phyloP scores from a whole-genome alignment of 768 basidiomycete species.

The Phanerochaete carnosa region DNA sequence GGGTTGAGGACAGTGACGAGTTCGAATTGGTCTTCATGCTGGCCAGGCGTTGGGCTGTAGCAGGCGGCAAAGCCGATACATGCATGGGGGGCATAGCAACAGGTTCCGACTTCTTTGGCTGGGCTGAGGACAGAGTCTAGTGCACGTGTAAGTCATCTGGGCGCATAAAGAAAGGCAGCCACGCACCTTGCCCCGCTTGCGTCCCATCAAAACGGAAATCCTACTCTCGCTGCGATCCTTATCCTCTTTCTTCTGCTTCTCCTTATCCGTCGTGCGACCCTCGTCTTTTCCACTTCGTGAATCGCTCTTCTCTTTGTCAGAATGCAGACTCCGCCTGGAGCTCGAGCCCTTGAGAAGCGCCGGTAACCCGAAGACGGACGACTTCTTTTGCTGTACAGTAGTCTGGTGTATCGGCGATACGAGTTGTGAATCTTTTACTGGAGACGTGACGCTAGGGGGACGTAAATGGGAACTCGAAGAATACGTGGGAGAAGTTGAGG shows the following conservation, averaged over 20 bases:
- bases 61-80: conserved; percentile 76
- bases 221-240: conserved; percentile 89
- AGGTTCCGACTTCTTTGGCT: conserved; percentile 68
- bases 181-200: conserved; percentile 88
- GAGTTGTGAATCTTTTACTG: conserved; percentile 48
- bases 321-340: conserved; percentile 77
- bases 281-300: conserved; percentile 59
- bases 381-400: conserved; percentile 55
- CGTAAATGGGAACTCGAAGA: conserved; percentile 39
- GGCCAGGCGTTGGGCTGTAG: conserved; percentile 83
- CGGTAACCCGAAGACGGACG: conserved; percentile 76
- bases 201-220: conserved; percentile 82
- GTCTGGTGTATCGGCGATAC: conserved; percentile 53
- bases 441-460: conserved; percentile 44
- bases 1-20: conserved; percentile 46
- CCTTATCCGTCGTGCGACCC: conserved; percentile 45
- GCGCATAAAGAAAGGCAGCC: conserved; percentile 2
- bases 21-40: conserved; percentile 60
- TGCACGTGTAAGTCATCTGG: not conserved
- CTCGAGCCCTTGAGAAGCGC: conserved; percentile 82
- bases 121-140: conserved; percentile 81
- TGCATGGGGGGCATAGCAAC: conserved; percentile 87
- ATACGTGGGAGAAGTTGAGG: conserved; percentile 28
- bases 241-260: conserved; percentile 65
- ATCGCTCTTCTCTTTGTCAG: conserved; percentile 46